Base-by-base conservation (phyloP, 1,284 basidiomycete genomes). In the Ganoderma lingzhi region DNA sequence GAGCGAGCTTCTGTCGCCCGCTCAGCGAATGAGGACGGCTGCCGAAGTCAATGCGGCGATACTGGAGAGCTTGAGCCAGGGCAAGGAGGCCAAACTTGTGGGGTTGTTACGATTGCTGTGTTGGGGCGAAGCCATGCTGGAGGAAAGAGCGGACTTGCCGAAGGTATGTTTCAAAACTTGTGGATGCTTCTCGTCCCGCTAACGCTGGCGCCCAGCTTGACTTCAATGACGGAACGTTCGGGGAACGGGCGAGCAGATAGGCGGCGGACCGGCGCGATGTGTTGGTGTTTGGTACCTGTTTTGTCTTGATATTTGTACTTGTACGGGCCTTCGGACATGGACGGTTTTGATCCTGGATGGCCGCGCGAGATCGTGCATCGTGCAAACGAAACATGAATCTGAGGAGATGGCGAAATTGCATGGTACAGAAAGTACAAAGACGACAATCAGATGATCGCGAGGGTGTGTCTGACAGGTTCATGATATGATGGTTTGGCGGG, bases 41-140 rank as follows among this genome's bases (percentile, higher is more conserved):
- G 94, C 91, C 19, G 94, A 98, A 81, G 91, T 99, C 76, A 99
- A 99, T 78, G 93, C 95, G 0, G 97, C 97, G 32, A 97, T 99
- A 68, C 84, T 99, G 74, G 94, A 96, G 75, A 94, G 92, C 76
- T 86, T 97, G 73, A 94, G 95, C 72, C 95, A 98, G 77, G 95
- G 96, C 0, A 93, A 93, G 78, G 95, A 97, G 77, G 95, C 96
- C 59, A 98, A 97, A 82, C 83, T 99, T 60, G 90, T 93, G 17
- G 92, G 90, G n/a, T 80, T 99, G 74, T 83, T 98, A 78, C 91
- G 93, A 80, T 84, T 98, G 76, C 85, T 97, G 76, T 89, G 86
- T 51, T 98, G 95, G 94, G 96, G 96, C 3, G 96, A 98, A 82
- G 86, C 86, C 63, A 83, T 94, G 84, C 81, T 98, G 72, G 87